Percentiles rank a stretch among this genome's conserved stretches.
phyloP scores from a whole-genome alignment of 1,284 basidiomycete species.

The Ganoderma meredithae region DNA sequence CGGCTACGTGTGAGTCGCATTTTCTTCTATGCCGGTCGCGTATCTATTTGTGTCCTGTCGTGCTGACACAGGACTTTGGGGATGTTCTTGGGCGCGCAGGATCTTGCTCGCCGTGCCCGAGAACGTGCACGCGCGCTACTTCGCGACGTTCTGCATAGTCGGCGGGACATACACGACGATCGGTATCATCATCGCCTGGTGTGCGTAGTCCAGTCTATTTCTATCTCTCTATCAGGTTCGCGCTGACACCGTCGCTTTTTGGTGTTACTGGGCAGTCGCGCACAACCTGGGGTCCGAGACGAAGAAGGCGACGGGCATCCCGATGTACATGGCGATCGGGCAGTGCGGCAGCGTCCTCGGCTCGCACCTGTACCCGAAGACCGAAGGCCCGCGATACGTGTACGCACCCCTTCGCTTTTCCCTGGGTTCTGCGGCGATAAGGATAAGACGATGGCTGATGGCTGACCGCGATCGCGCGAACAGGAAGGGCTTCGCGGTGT shows the following conservation, averaged over 20 bases:
- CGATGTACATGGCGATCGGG: constrained; percentile 79
- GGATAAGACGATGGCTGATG: too few relatives aligned
- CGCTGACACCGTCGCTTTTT: too few relatives aligned
- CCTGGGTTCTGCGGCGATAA: neutral
- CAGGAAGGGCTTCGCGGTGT: constrained; percentile 70
- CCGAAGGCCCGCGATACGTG: constrained; percentile 71
- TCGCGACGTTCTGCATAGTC: constrained; percentile 75
- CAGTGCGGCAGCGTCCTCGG: constrained; percentile 79
- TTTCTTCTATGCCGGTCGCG: too few relatives aligned
- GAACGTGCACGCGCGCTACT: constrained; percentile 64
- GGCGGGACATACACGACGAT: constrained; percentile 75
- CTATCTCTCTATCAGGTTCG: too few relatives aligned
- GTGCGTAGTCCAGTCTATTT: constrained; percentile 55
- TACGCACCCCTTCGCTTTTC: constrained; percentile 40
- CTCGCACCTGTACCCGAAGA: constrained; percentile 72
- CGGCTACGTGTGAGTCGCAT: constrained; percentile 66
- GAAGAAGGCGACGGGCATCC: constrained; percentile 77
- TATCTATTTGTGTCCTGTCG: too few relatives aligned
- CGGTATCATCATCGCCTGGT: constrained; percentile 75
- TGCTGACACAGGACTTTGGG: too few relatives aligned
- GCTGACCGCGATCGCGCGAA: neutral
- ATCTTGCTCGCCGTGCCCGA: constrained; percentile 55
- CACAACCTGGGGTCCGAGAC: constrained; percentile 83
- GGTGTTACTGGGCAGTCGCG: constrained; percentile 58
- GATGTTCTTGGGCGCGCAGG: constrained; percentile 43